phyloP scores from a whole-genome alignment of 2,329 filamentous ascomycete genomes.

The Leptographium procerum region DNA sequence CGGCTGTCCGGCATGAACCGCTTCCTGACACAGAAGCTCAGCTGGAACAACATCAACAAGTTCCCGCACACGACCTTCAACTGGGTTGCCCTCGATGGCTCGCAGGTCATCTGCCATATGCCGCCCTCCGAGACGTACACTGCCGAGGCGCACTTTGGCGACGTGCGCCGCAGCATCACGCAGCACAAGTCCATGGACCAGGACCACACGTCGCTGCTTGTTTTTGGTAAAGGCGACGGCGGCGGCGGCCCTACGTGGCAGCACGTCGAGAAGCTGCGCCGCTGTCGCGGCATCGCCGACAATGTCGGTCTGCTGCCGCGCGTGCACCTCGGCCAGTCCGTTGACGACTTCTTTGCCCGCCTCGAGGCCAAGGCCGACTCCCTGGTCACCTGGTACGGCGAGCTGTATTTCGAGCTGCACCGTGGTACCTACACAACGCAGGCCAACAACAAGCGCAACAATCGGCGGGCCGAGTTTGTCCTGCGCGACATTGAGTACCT shows the following conservation, averaged over 20 bases:
- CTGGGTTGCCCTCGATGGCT: constrained; percentile 92
- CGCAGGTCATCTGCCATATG: constrained; percentile 97
- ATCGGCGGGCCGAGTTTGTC: constrained; percentile 73
- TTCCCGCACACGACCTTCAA: constrained; percentile 99
- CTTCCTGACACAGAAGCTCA: constrained; percentile 96
- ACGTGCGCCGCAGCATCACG: constrained; percentile 77
- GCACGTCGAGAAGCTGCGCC: constrained; percentile 86
- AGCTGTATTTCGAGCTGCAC: constrained; percentile 96
- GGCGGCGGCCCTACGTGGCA: constrained; percentile 91
- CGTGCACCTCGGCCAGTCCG: constrained; percentile 76
- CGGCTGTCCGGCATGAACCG: constrained; percentile 89
- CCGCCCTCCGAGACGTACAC: constrained; percentile 92
- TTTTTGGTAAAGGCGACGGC: constrained; percentile 94
- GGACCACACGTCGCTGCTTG: constrained; percentile 78
- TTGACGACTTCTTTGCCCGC: constrained; percentile 86
- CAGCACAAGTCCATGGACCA: constrained; percentile 95
- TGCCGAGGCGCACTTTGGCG: constrained; percentile 85
- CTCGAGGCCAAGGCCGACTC: constrained; percentile 69
- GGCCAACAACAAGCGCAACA: constrained; percentile 93
- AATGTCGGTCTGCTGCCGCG: constrained; percentile 72
- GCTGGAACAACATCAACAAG: constrained; percentile 99
- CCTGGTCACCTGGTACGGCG: constrained; percentile 93
- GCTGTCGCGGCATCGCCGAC: constrained; percentile 85
- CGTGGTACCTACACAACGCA: constrained; percentile 96
- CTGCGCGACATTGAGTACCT: constrained; percentile 81